A percentile compares a stretch with the other conserved stretches of the same genome.
phyloP scores from a whole-genome alignment of 2,329 filamentous ascomycete species.

The Botrytis fabae region DNA sequence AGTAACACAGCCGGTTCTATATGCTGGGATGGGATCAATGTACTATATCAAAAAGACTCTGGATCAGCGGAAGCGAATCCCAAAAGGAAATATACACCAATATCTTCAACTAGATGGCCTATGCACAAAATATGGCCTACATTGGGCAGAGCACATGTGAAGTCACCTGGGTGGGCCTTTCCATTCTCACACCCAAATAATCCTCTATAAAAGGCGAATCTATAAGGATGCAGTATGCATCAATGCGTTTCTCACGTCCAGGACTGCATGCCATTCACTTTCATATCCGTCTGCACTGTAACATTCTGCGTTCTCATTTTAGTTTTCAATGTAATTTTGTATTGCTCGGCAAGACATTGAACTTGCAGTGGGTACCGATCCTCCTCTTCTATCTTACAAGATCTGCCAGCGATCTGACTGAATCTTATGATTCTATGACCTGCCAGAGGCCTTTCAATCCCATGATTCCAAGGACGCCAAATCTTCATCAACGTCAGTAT shows the following conservation, averaged over 20 bases:
- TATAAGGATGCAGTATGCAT: neutral
- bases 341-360: slow-evolving; percentile 12
- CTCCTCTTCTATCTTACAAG: slow-evolving; percentile 10
- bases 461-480: slow-evolving; percentile 6
- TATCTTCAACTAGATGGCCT: neutral
- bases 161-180: slow-evolving; percentile 8
- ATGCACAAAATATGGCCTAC: neutral
- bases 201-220: neutral
- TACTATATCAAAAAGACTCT: slow-evolving; percentile 18
- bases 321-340: slow-evolving; percentile 12
- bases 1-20: neutral
- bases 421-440: neutral
- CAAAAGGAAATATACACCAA: slow-evolving; percentile 10
- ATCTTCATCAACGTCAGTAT: neutral
- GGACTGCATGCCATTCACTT: neutral
- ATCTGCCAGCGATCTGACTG: neutral
- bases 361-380: neutral
- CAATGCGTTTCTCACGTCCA: neutral
- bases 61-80: neutral
- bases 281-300: neutral
- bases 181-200: neutral
- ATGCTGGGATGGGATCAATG: slow-evolving; percentile 9
- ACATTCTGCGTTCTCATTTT: neutral
- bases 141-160: neutral
- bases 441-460: slow-evolving; percentile 3